These are phyloP conservation scores for Cymbidium sinense DNA, from an alignment of 106 monocot genomes.

Conservation along the genomic window DNA sequence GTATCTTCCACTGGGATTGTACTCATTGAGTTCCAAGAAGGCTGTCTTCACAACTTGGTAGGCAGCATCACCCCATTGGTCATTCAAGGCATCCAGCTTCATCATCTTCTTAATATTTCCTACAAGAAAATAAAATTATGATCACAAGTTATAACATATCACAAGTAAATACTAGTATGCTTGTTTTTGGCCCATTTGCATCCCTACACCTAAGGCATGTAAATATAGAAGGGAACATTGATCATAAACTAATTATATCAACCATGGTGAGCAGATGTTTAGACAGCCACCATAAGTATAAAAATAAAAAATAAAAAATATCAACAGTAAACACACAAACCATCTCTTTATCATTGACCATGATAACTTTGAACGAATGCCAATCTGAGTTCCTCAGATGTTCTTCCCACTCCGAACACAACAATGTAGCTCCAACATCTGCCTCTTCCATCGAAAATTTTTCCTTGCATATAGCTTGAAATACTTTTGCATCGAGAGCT, in stretches of 20 bases:
- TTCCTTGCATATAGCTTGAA: constrained; percentile 30
- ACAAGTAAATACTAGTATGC: neutral
- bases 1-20: constrained; percentile 32
- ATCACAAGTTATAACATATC: neutral
- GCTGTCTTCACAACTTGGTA: constrained; percentile 20
- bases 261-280: no score
- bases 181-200: no score
- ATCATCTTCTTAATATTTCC: constrained; percentile 28
- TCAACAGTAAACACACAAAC: neutral
- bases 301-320: neutral
- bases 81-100: constrained; percentile 14
- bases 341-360: constrained; percentile 15
- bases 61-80: constrained; percentile 23
- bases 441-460: constrained; percentile 30
- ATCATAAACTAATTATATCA: no score
- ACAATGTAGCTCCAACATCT: constrained; percentile 18
- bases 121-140: constrained; percentile 6
- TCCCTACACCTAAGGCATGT: no score
- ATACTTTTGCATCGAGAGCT: constrained; percentile 43
- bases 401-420: constrained; percentile 48
- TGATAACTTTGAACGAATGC: constrained; percentile 47
- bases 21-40: constrained; percentile 27
- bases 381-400: constrained; percentile 41
- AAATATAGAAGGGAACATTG: no score
- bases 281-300: neutral